phyloP scores from a whole-genome alignment of 768 basidiomycete genomes.

The Dictyophora rubrovolvata region DNA sequence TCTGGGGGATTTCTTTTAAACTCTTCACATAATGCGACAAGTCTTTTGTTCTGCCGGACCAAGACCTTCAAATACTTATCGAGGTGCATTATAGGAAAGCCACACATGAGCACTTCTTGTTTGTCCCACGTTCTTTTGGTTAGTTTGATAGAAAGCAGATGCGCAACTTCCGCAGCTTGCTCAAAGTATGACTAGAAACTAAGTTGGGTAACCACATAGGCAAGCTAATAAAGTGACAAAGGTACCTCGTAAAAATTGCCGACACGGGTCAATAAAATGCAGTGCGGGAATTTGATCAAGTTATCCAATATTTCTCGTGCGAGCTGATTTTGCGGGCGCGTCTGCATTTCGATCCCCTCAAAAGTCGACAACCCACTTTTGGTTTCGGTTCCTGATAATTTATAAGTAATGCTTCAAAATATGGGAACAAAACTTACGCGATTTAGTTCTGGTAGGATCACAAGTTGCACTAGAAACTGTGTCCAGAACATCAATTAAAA shows the following conservation, averaged over 20 bases:
- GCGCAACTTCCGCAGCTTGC: constrained; percentile 72
- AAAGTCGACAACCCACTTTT: no score
- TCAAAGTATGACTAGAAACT: constrained; percentile 78
- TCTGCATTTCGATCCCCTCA: constrained; percentile 13
- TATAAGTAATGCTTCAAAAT: no score
- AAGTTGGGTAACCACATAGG: constrained; percentile 8
- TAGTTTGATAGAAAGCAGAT: constrained; percentile 72
- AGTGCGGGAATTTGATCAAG: constrained; percentile 70
- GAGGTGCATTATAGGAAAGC: constrained; percentile 79
- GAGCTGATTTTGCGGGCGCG: constrained; percentile 34
- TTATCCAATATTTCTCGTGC: constrained; percentile 66
- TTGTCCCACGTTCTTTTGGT: constrained; percentile 68
- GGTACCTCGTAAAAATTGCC: constrained; percentile 91
- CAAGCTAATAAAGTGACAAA: neutral
- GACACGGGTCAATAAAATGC: constrained; percentile 82
- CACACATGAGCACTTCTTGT: constrained; percentile 69
- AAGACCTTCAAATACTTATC: constrained; percentile 81
- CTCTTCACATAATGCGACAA: constrained; percentile 92
- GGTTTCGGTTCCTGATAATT: no score
- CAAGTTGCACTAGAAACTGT: neutral
- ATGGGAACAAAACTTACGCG: no score
- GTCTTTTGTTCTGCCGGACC: constrained; percentile 72
- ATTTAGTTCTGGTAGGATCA: neutral
- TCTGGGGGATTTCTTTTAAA: constrained; percentile 50
- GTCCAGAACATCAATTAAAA: neutral